Evolutionary conservation across 2,329 filamentous ascomycete genomes (phyloP).

Genomic region (Alternaria metachromatica): DNA sequence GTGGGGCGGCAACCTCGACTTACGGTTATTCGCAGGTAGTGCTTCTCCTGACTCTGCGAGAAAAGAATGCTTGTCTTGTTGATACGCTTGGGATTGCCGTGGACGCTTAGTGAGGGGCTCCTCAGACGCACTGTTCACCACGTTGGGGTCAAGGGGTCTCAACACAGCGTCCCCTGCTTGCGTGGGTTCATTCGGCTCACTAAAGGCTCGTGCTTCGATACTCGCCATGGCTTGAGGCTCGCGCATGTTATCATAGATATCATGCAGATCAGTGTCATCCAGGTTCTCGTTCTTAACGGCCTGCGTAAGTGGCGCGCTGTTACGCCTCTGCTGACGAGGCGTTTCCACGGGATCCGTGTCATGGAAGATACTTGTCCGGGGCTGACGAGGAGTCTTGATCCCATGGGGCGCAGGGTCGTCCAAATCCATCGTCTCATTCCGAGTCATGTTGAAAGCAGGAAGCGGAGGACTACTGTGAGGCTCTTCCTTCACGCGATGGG

Average conservation of each 20-base stretch:
- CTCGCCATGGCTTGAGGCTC: background rate
- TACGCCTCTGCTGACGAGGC: conserved; percentile 36
- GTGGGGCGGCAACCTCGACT: conserved; percentile 25
- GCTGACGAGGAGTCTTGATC: conserved; percentile 40
- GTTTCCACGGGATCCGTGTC: conserved; percentile 18
- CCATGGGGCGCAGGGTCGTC: conserved; percentile 45
- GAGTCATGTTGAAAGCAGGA: conserved; percentile 24
- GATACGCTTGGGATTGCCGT: conserved; percentile 14
- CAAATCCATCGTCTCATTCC: conserved; percentile 54
- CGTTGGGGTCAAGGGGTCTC: conserved; percentile 35
- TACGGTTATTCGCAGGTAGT: conserved; percentile 22
- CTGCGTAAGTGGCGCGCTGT: conserved; percentile 35
- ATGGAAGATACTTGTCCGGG: conserved; percentile 9
- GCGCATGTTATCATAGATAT: background rate
- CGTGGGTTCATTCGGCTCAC: conserved; percentile 22
- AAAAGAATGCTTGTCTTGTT: conserved; percentile 17
- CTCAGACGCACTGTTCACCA: conserved; percentile 18
- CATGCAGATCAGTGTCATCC: background rate
- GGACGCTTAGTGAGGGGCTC: conserved; percentile 28
- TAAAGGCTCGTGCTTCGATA: conserved; percentile 27
- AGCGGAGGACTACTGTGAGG: conserved; percentile 41
- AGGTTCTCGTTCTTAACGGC: conserved; percentile 21
- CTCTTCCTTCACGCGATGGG: conserved; percentile 51
- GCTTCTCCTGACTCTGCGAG: conserved; percentile 39
- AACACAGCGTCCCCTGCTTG: conserved; percentile 18